Evolutionary conservation across 345 rosid species (phyloP).

Genomic region (Eucalyptus shirleyi): DNA sequence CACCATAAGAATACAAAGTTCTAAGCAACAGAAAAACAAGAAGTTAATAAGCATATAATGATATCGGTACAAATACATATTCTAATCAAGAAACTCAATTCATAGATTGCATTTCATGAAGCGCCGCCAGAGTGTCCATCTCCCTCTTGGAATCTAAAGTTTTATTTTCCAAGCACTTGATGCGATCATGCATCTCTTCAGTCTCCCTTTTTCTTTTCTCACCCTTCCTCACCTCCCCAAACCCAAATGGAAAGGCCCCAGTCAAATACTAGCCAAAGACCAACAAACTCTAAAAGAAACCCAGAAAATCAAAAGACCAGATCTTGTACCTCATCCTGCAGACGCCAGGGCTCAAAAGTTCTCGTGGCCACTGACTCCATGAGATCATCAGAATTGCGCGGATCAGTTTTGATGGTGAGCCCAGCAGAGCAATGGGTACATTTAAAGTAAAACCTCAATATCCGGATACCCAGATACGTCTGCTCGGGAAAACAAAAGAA

Average conservation of each 20-base stretch:
- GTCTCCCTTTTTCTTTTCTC: too few species aligned
- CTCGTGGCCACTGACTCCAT: slow-evolving; percentile 75
- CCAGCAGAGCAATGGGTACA: slow-evolving; percentile 88
- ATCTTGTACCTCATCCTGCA: slow-evolving; percentile 57
- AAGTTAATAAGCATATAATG: too few species aligned
- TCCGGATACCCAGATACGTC: slow-evolving; percentile 74
- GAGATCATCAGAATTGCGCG: slow-evolving; percentile 80
- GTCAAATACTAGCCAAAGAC: too few species aligned
- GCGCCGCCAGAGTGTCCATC: slow-evolving; percentile 84
- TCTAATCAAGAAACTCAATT: not conserved
- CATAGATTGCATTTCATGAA: slow-evolving; percentile 88
- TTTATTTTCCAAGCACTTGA: slow-evolving; percentile 80
- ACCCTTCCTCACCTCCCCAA: too few species aligned
- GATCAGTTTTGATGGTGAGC: slow-evolving; percentile 72
- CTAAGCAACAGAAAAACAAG: too few species aligned
- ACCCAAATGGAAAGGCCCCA: too few species aligned
- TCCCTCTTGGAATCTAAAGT: slow-evolving; percentile 81
- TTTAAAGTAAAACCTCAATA: slow-evolving; percentile 77
- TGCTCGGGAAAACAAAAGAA: not conserved
- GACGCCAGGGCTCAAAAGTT: slow-evolving; percentile 91
- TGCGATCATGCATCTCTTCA: slow-evolving; percentile 22
- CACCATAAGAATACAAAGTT: too few species aligned
- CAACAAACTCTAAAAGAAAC: too few species aligned
- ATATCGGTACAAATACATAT: not conserved
- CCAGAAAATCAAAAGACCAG: too few species aligned